Percentiles rank a stretch among this genome's conserved stretches.
Evolutionary conservation across 2,329 filamentous ascomycete species (phyloP).

Genomic region (Aureobasidium sp.): DNA sequence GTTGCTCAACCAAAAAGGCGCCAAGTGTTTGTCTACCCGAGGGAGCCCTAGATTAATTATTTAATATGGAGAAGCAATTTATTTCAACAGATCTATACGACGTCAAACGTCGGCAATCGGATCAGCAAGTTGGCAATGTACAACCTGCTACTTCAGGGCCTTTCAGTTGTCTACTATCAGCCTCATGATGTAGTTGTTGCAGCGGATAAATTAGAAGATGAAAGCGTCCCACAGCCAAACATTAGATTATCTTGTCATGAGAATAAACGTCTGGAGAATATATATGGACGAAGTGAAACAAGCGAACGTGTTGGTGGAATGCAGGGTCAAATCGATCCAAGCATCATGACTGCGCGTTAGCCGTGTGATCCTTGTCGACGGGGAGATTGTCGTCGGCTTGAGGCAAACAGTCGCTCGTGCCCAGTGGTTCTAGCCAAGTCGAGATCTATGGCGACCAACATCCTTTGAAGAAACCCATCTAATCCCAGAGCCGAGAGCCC

Average conservation of each 20-base stretch:
- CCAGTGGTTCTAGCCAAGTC: slow-evolving; percentile 20
- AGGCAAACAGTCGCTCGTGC: neutral
- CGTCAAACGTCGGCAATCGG: neutral
- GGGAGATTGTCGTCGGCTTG: neutral
- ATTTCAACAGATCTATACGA: neutral
- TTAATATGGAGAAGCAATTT: neutral
- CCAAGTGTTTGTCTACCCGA: neutral
- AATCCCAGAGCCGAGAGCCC: slow-evolving; percentile 36
- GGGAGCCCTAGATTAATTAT: too few species aligned
- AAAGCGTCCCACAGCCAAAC: neutral
- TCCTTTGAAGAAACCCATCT: slow-evolving; percentile 40
- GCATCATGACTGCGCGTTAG: neutral
- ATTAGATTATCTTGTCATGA: neutral
- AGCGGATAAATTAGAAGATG: neutral
- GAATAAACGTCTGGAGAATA: neutral
- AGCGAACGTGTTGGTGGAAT: neutral
- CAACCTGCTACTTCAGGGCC: neutral
- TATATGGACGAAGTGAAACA: slow-evolving; percentile 3
- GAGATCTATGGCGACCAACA: slow-evolving; percentile 44
- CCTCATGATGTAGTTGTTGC: too few species aligned
- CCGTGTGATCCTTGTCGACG: neutral
- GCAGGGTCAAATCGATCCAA: neutral
- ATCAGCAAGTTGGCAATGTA: neutral
- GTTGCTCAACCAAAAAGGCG: neutral
- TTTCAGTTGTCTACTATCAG: neutral